These are phyloP conservation scores for Senna siamea DNA, from an alignment of 306 rosid genomes.

Conservation along the genomic window DNA sequence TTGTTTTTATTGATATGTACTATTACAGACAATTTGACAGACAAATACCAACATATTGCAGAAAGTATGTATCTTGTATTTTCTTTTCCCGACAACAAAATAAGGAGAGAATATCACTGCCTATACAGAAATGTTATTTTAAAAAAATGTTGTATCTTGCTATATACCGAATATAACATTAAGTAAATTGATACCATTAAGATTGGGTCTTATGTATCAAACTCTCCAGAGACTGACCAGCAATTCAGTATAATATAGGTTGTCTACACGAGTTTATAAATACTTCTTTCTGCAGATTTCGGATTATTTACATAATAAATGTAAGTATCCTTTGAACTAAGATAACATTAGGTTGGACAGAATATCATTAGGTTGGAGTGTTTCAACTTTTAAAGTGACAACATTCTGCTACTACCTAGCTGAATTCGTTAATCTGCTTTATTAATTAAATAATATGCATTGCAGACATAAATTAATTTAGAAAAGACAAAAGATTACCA, in stretches of 20 bases:
- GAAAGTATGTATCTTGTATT: too few species aligned
- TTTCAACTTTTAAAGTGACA: background rate
- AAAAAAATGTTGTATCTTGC: too few species aligned
- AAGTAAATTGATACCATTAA: background rate
- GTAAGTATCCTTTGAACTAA: background rate
- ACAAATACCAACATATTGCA: too few species aligned
- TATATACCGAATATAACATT: background rate
- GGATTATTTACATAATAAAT: background rate
- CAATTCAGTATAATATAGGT: background rate
- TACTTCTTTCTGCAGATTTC: background rate
- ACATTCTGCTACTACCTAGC: background rate
- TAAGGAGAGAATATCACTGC: too few species aligned
- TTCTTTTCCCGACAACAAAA: too few species aligned
- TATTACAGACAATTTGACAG: too few species aligned
- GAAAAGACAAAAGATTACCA: constrained; percentile 60
- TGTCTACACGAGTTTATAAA: background rate
- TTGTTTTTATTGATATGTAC: too few species aligned
- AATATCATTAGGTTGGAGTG: background rate
- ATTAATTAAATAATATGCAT: background rate
- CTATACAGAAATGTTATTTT: too few species aligned
- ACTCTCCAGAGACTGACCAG: background rate
- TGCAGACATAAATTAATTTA: background rate
- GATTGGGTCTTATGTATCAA: too few species aligned
- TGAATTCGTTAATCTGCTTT: constrained; percentile 9
- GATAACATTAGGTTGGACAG: constrained; percentile 12